Percentiles rank a stretch among this genome's conserved stretches.
Conservation (phyloP, 805 yeast species). For the Lipomyces yamadae region DNA sequence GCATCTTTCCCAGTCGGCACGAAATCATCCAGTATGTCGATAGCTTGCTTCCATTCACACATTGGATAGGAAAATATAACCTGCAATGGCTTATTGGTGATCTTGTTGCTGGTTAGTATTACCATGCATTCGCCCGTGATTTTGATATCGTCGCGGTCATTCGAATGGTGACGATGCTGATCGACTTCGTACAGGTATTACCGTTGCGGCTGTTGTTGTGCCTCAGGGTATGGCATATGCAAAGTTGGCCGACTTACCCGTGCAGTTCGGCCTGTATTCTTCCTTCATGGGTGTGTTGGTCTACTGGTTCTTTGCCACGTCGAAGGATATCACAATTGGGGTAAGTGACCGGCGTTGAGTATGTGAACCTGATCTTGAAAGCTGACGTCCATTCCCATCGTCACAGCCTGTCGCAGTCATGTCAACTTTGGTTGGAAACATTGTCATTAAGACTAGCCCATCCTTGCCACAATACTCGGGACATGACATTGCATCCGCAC, state of each 20-base stretch:
- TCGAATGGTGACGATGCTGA: background rate
- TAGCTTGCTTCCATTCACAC: constrained; percentile 2
- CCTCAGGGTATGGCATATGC: constrained; percentile 3
- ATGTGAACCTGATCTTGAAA: background rate
- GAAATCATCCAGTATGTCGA: background rate
- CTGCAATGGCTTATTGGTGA: background rate
- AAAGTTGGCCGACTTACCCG: background rate
- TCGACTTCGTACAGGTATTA: background rate
- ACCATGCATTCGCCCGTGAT: background rate
- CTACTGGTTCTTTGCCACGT: constrained; percentile 5
- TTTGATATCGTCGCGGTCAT: background rate
- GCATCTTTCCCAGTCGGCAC: background rate
- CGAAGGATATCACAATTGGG: background rate
- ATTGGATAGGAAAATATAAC: background rate
- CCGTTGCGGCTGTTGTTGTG: constrained; percentile 1
- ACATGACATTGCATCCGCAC: background rate
- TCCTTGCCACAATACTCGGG: background rate
- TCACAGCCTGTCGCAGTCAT: background rate
- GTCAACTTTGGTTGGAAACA: background rate
- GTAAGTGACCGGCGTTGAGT: background rate
- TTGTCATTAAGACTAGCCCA: background rate
- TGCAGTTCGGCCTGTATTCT: background rate
- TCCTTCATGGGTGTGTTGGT: background rate
- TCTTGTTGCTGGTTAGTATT: background rate
- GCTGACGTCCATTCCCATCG: background rate